These are phyloP conservation scores for Xylaria sp. DNA, from an alignment of 2,329 filamentous ascomycete species.

Conservation along the genomic window DNA sequence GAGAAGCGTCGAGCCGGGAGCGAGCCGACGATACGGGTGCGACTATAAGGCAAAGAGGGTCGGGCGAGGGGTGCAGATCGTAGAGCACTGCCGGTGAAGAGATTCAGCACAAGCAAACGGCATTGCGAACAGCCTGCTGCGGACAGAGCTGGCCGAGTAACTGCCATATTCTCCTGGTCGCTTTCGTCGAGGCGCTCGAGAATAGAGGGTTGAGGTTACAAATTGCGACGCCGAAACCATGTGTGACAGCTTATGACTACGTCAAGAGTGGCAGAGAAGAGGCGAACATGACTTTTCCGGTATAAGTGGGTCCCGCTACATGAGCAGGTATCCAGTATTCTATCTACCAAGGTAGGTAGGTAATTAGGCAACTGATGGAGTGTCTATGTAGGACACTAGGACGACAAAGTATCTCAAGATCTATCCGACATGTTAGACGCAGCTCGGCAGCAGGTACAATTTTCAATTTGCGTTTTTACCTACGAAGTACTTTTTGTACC, in stretches of 20 bases:
- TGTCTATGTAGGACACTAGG: too few species aligned
- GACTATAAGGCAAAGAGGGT: constrained; percentile 13
- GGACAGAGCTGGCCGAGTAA: constrained; percentile 41
- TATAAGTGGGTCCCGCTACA: not conserved
- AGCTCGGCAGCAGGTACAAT: too few species aligned
- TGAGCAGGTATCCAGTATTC: too few species aligned
- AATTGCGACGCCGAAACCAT: not conserved
- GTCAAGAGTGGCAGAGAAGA: not conserved
- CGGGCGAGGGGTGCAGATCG: constrained; percentile 34
- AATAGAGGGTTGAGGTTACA: not conserved
- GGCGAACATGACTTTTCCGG: not conserved
- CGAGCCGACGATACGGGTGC: constrained; percentile 9
- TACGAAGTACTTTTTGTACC: too few species aligned
- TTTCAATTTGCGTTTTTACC: not conserved
- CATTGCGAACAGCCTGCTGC: constrained; percentile 47
- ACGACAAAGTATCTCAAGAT: too few species aligned
- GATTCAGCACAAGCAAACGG: constrained; percentile 42
- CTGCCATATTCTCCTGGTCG: constrained; percentile 39
- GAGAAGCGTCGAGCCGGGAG: constrained; percentile 37
- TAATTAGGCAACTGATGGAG: too few species aligned
- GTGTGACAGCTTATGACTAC: not conserved
- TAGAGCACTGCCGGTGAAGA: constrained; percentile 41
- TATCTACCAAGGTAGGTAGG: too few species aligned
- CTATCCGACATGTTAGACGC: too few species aligned
- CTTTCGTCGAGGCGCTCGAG: not conserved